phyloP scores from a whole-genome alignment of 1,284 basidiomycete species.

The Ceratobasidium sp. region DNA sequence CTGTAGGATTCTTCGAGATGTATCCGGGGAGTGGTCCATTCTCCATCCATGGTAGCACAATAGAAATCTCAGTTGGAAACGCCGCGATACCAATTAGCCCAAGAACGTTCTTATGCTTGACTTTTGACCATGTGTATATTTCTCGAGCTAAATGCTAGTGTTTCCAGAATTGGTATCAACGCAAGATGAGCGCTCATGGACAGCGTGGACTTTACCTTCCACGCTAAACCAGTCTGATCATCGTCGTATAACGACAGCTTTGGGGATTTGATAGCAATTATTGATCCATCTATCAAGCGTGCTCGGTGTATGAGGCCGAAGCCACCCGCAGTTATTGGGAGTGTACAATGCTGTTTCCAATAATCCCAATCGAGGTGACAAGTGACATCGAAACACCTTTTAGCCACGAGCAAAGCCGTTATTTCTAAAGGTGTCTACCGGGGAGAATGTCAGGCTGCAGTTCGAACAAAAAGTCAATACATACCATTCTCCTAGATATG shows the following conservation, averaged over 20 bases:
- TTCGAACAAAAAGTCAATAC: no score
- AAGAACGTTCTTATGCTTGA: neutral
- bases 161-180: neutral
- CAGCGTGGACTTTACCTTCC: neutral
- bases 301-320: neutral
- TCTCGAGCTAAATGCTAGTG: conserved; percentile 17
- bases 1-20: neutral
- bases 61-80: neutral
- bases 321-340: neutral
- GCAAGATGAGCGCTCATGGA: neutral
- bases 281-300: neutral
- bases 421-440: no score
- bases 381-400: neutral
- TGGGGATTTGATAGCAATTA: neutral
- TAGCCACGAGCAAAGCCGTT: no score
- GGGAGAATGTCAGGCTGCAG: no score
- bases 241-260: neutral
- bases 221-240: neutral
- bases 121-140: conserved; percentile 15
- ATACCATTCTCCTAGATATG: no score
- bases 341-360: neutral
- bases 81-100: neutral
- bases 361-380: neutral
- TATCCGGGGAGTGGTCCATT: neutral
- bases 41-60: conserved; percentile 12